Conservation (phyloP, 2,329 filamentous ascomycete genomes). For the Epichloe uncinata region DNA sequence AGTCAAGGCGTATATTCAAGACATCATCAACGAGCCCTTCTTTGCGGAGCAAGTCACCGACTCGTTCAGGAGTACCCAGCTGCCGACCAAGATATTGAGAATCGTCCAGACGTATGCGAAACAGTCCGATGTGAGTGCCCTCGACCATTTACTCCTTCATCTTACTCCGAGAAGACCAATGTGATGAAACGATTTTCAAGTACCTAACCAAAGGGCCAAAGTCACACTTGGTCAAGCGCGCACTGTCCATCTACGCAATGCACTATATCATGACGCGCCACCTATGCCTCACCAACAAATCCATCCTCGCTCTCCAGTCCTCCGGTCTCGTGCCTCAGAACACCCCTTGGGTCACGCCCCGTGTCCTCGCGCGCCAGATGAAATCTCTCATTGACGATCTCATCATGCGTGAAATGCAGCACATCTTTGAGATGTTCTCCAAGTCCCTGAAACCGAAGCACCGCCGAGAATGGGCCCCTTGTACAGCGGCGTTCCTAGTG, state of each 20-base stretch:
- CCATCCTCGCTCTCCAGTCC: constrained; percentile 26
- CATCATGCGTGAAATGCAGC: constrained; percentile 35
- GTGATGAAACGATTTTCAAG: neutral
- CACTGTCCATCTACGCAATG: constrained; percentile 41
- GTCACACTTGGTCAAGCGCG: constrained; percentile 37
- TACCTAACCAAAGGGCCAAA: constrained; percentile 9
- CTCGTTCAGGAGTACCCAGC: constrained; percentile 26
- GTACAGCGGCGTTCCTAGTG: constrained; percentile 41
- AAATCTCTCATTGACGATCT: constrained; percentile 44
- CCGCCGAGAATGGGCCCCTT: constrained; percentile 41
- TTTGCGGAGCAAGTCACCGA: constrained; percentile 40
- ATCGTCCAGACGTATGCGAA: constrained; percentile 36
- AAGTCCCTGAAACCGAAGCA: constrained; percentile 41
- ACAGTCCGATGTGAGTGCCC: constrained; percentile 27
- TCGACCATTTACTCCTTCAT: neutral
- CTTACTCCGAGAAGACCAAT: neutral
- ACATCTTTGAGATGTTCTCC: constrained; percentile 39
- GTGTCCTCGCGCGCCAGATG: constrained; percentile 42
- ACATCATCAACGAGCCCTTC: constrained; percentile 31
- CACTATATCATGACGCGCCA: constrained; percentile 44
- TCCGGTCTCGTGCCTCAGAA: constrained; percentile 31
- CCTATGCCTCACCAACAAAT: constrained; percentile 34
- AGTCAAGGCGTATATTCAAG: constrained; percentile 35
- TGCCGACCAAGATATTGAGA: constrained; percentile 32
- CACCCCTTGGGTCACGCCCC: constrained; percentile 33